phyloP scores from a whole-genome alignment of 2,329 filamentous ascomycete genomes.

The Orbilia brochopaga region DNA sequence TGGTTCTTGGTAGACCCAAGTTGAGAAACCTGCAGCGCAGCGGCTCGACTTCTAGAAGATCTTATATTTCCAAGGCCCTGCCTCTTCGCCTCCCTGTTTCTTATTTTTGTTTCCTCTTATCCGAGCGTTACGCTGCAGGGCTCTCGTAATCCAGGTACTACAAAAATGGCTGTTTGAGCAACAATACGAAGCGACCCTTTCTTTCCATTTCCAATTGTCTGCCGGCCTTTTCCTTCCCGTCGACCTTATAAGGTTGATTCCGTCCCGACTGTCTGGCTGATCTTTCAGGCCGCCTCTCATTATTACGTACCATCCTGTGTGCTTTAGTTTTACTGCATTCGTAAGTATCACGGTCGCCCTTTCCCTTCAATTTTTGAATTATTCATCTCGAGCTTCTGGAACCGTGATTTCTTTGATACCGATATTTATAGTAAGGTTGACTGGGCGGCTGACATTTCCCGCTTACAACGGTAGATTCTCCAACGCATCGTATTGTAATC shows the following conservation, averaged over 20 bases:
- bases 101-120: slow-evolving; percentile 8
- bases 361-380: slow-evolving; percentile 1
- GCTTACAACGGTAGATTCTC: slow-evolving; percentile 14
- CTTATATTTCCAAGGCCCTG: slow-evolving; percentile 49
- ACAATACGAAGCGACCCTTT: slow-evolving; percentile 24
- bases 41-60: slow-evolving; percentile 48
- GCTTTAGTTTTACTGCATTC: slow-evolving; percentile 20
- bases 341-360: slow-evolving; percentile 36
- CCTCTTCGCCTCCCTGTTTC: slow-evolving; percentile 35
- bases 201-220: neutral
- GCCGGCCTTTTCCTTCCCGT: slow-evolving; percentile 3
- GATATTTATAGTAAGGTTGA: slow-evolving; percentile 47
- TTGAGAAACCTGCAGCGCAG: neutral
- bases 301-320: slow-evolving; percentile 20
- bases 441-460: slow-evolving; percentile 40
- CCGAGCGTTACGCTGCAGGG: slow-evolving; percentile 12
- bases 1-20: too few species aligned
- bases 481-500: too few species aligned
- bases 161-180: slow-evolving; percentile 37
- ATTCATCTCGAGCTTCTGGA: slow-evolving; percentile 15
- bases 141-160: slow-evolving; percentile 24
- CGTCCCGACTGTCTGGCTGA: slow-evolving; percentile 22
- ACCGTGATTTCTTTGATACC: neutral
- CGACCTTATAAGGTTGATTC: slow-evolving; percentile 47
- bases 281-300: slow-evolving; percentile 26